Evolutionary conservation across 805 yeast genomes (phyloP), one percentile per base, ranked within the genome.

Genomic region (Kodamaea kaohsiungensis): DNA sequence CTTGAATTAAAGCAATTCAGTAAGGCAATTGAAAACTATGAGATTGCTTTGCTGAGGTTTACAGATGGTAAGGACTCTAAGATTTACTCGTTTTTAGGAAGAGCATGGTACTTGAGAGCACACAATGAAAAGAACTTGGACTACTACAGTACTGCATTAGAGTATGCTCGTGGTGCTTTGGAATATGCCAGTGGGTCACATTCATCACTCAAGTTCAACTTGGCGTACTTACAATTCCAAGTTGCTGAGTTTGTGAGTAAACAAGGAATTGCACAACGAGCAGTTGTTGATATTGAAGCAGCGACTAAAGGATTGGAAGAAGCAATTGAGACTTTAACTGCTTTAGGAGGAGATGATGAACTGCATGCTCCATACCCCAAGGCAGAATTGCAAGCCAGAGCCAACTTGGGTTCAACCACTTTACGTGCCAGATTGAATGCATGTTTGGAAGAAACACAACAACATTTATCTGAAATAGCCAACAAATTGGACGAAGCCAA

Each of bases 11-110:
- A 87, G 59, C 96, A 92, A 66, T 91, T 76, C 65, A 77, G 87
- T 2, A 89, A 91, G 62, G 93, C 98, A 1, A 87, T 92, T 64
- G 98, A 95, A 69, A 82, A 84, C 64, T 95, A 93, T 71, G 93
- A 89, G 58, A 79, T 88, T 62, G 96, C 96, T 0, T 74, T 89
- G 56, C 78, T 80, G 25, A 80, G 87, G 65, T 88, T 80, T 65
- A 80, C 86, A 39, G 81, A 81, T 54, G 81, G 82, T 4, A 79
- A 82, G 40, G 96, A 88, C 65, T 71, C 90, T 0, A 84, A 82
- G 62, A 77, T 89, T 30, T 70, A 87, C 59, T 84, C 91, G 15
- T 79, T 89, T 59, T 77, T 93, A 55, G 97, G 96, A 45, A 82
- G 92, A 57, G 93, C 95, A 1, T 92, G 98, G 98, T 85, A 85